Base-by-base conservation (phyloP, 441 rosid genomes). In the Erodium moschatum region DNA sequence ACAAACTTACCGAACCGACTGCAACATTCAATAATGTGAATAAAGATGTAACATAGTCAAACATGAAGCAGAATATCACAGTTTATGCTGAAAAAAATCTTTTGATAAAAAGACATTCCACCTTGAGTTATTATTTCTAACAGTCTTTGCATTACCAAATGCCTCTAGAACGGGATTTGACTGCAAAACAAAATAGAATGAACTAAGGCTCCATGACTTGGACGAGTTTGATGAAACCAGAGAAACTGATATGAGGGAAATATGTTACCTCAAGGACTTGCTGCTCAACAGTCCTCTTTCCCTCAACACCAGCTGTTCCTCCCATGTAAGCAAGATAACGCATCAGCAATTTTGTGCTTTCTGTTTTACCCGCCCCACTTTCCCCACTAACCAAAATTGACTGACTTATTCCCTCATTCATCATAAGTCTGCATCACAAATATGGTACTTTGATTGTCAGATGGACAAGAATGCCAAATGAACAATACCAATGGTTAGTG, bases 111-210 rank as follows among this genome's bases (percentile, higher is more conserved):
- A 67, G 66, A 68, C 42, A 42, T 72, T 68, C 66, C 69, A 92
- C 99, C 99, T 96, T 61, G 98, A 96, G 84, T 96, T 92, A 72
- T 96, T 96, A 82, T 96, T 96, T 82, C 99, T 82, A 70, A 96
- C 98, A 50, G 99, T 96, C 86, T 96, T 96, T 31, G 99, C 99
- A 56, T 92, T 96, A 69, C 99, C 99, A 76, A 96, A 96, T 74
- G 99, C 99, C 84, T 96, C 99, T 70, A 96, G 80, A 65, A 96
- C 99, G 74, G 99, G 99, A 81, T 96, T 96, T n/a, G 99, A 96
- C 99, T 96, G 90, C 81, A 79, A 67, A 81, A 72, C 27, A 78
- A 71, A 67, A 21, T 10, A 61, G 70, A 66, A 66, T 29, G 16
- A 70, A 72, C 11, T 60, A 58, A 69, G 60, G 56, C 63, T 69